Conservation (phyloP, 148 eudicot species). For the Oxyria digyna region DNA sequence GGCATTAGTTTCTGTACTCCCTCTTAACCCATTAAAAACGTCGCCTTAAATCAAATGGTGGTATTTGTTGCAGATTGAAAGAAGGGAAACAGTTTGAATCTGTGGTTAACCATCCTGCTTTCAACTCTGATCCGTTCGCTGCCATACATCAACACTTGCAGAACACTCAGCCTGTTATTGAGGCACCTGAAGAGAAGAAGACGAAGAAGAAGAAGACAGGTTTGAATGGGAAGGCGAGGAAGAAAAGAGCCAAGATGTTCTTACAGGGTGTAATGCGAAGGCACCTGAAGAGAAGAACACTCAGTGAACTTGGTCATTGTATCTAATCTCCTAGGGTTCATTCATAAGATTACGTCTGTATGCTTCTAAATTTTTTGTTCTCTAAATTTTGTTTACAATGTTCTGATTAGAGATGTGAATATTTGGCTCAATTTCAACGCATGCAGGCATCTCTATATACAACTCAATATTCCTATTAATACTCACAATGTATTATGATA, state of each 20-base stretch:
- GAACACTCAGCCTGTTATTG: slow-evolving; percentile 58
- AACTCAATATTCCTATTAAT: no score
- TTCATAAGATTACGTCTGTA: neutral
- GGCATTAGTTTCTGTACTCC: neutral
- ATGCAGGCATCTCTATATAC: no score
- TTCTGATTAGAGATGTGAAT: neutral
- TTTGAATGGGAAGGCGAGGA: slow-evolving; percentile 18
- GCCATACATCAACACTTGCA: slow-evolving; percentile 73
- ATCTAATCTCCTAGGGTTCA: neutral
- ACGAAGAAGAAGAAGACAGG: slow-evolving; percentile 56
- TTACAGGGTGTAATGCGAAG: no score
- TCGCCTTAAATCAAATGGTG: neutral
- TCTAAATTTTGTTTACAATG: no score
- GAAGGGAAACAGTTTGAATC: slow-evolving; percentile 48
- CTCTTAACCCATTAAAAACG: neutral
- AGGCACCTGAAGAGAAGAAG: slow-evolving; percentile 33
- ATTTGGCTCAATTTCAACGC: no score
- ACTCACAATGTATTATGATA: no score
- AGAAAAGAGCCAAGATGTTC: neutral
- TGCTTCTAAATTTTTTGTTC: neutral
- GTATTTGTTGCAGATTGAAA: slow-evolving; percentile 36
- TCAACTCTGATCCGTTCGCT: slow-evolving; percentile 65
- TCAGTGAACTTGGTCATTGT: slow-evolving; percentile 47
- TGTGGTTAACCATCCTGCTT: slow-evolving; percentile 47
- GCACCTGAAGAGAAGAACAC: slow-evolving; percentile 13